These are phyloP conservation scores for Aspergillus conjunctus DNA, from an alignment of 495 filamentous ascomycete species.

Conservation along the genomic window DNA sequence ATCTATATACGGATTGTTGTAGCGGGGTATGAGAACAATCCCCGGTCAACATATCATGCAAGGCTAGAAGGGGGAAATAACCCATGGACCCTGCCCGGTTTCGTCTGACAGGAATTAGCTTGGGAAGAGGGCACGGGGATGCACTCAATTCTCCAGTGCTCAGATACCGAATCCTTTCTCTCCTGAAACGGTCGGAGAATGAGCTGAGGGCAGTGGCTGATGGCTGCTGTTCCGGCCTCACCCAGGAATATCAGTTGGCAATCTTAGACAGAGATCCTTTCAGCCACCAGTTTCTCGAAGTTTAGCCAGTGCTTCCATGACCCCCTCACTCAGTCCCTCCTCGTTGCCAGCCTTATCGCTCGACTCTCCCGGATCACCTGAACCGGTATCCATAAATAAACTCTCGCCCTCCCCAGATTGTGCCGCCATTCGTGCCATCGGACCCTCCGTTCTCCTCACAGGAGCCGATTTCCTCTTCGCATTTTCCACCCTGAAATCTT, in stretches of 20 bases:
- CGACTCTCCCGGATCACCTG: slow-evolving; percentile 8
- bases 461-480: slow-evolving; percentile 57
- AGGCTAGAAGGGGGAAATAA: too few relatives aligned
- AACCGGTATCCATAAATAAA: slow-evolving; percentile 25
- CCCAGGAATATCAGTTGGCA: not conserved
- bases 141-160: too few relatives aligned
- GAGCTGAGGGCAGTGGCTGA: too few relatives aligned
- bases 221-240: too few relatives aligned
- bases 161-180: too few relatives aligned
- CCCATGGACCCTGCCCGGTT: too few relatives aligned
- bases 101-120: too few relatives aligned
- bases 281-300: slow-evolving; percentile 41
- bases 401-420: slow-evolving; percentile 23
- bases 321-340: slow-evolving; percentile 51
- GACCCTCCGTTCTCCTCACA: slow-evolving; percentile 16
- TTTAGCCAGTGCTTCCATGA: slow-evolving; percentile 60
- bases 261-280: slow-evolving; percentile 1
- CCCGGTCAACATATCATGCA: too few relatives aligned
- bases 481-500: slow-evolving; percentile 77
- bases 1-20: not conserved
- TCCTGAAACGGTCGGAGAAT: too few relatives aligned
- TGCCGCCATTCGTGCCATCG: slow-evolving; percentile 13
- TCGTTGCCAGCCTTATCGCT: slow-evolving; percentile 16
- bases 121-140: too few relatives aligned
- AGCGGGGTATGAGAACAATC: too few relatives aligned